Conservation (phyloP, 164 flowering plant genomes). For the Macadamia integrifolia region DNA sequence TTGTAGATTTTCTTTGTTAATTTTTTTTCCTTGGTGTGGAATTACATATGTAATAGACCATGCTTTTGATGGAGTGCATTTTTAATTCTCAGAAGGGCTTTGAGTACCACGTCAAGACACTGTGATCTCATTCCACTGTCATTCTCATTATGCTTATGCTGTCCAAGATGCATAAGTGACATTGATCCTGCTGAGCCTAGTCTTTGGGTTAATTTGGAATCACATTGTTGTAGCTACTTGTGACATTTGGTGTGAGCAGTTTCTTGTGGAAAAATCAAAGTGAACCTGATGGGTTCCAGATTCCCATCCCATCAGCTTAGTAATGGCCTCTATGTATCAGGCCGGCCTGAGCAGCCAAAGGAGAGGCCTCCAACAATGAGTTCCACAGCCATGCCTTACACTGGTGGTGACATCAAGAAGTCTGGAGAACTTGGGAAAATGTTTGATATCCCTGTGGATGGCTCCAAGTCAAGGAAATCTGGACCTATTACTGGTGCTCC, state of each 20-base stretch:
- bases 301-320: constrained; percentile 92
- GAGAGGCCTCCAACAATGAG: constrained; percentile 86
- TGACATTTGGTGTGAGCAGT: not conserved
- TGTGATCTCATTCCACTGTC: not conserved
- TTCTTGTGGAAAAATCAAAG: not conserved
- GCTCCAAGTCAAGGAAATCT: constrained; percentile 85
- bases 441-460: constrained; percentile 87
- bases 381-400: constrained; percentile 87
- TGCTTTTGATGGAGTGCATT: constrained; percentile 5
- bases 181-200: constrained; percentile 2
- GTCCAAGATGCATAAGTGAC: not conserved
- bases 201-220: constrained; percentile 3
- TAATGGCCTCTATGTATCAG: constrained; percentile 89
- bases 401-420: constrained; percentile 96
- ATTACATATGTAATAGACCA: not conserved
- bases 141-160: not conserved
- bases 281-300: constrained; percentile 76
- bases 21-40: not conserved
- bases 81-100: constrained; percentile 12
- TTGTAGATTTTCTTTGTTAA: not conserved
- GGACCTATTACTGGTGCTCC: constrained; percentile 81
- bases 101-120: constrained; percentile 5
- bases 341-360: constrained; percentile 90
- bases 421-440: constrained; percentile 98
- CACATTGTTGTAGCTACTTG: constrained; percentile 2